Percentiles rank a stretch among this genome's conserved stretches.
These are phyloP conservation scores for Alternaria panax DNA, from an alignment of 2,329 filamentous ascomycete genomes.

Conservation along the genomic window DNA sequence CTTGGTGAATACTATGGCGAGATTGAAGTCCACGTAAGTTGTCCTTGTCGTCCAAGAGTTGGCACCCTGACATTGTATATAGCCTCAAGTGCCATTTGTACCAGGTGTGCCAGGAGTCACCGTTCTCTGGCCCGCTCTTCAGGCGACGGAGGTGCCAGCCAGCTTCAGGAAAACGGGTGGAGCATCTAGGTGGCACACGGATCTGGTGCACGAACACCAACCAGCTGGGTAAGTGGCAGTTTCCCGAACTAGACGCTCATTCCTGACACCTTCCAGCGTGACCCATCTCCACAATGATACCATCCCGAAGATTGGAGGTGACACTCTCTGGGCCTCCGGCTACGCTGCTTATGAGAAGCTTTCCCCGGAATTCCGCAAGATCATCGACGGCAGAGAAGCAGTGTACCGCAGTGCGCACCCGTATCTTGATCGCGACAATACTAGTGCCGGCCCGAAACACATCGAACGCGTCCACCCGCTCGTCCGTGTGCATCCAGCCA, in stretches of 20 bases:
- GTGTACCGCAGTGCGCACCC: slow-evolving; percentile 71
- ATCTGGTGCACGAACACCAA: slow-evolving; percentile 74
- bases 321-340: slow-evolving; percentile 74
- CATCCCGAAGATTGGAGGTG: slow-evolving; percentile 69
- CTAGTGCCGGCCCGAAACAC: slow-evolving; percentile 67
- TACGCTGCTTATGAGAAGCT: slow-evolving; percentile 78
- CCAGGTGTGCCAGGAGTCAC: slow-evolving; percentile 69
- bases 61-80: neutral
- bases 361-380: slow-evolving; percentile 71
- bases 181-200: slow-evolving; percentile 72
- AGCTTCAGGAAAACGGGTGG: slow-evolving; percentile 73
- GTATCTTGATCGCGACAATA: slow-evolving; percentile 70
- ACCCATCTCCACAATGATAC: slow-evolving; percentile 76
- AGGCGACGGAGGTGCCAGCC: slow-evolving; percentile 66
- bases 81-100: slow-evolving; percentile 76
- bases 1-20: slow-evolving; percentile 55
- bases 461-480: slow-evolving; percentile 74
- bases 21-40: slow-evolving; percentile 71
- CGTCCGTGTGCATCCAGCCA: slow-evolving; percentile 74
- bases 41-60: neutral
- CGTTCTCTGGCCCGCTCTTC: slow-evolving; percentile 74
- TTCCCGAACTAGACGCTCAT: neutral
- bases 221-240: slow-evolving; percentile 62
- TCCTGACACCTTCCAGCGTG: slow-evolving; percentile 49
- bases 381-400: slow-evolving; percentile 70